phyloP scores from a whole-genome alignment of 305 asterid species.

The Fraxinus dipetala region DNA sequence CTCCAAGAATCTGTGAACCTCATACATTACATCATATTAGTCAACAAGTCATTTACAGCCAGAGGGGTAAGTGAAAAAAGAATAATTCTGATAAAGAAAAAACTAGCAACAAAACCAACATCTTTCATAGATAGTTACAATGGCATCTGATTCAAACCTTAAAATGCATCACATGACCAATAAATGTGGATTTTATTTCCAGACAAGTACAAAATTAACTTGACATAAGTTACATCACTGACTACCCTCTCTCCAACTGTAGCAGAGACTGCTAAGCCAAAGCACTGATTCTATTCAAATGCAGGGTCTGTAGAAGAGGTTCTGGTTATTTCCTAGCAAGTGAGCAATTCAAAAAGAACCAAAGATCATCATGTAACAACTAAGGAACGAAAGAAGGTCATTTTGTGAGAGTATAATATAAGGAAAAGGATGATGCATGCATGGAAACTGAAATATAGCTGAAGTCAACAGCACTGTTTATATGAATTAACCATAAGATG shows the following conservation, averaged over 20 bases:
- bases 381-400: background rate
- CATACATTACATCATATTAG: conserved; percentile 22
- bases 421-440: background rate
- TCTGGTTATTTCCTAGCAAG: background rate
- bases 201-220: background rate
- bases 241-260: background rate
- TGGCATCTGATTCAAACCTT: background rate
- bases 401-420: background rate
- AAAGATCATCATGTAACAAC: background rate
- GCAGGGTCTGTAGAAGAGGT: background rate
- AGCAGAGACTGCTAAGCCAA: background rate
- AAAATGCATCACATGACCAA: background rate
- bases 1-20: conserved; percentile 79
- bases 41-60: background rate
- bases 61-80: background rate
- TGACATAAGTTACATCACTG: background rate
- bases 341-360: background rate
- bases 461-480: background rate
- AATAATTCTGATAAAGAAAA: conserved; percentile 4
- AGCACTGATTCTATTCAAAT: background rate
- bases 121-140: background rate
- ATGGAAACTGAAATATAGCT: background rate
- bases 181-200: background rate
- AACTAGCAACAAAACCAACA: conserved; percentile 3
- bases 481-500: background rate